Percentiles rank a stretch among this genome's conserved stretches.
Evolutionary conservation across 257 asterid genomes (phyloP).

Genomic region (Salvia miltiorrhiza): DNA sequence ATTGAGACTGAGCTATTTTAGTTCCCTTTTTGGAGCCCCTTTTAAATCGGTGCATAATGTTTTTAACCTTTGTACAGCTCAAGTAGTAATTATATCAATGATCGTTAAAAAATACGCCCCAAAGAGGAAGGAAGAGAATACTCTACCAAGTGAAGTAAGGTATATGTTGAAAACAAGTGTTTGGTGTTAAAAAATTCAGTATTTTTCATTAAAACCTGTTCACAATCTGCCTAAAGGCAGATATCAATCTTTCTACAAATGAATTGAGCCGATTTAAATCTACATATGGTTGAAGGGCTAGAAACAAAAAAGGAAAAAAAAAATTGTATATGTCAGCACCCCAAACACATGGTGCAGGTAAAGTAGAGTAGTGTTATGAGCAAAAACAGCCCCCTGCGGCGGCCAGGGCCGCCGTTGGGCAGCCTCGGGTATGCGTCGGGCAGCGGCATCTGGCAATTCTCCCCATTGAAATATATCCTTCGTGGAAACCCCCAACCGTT

Average conservation of each 20-base stretch:
- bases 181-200: too few species aligned
- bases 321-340: slow-evolving; percentile 14
- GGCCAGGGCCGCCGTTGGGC: slow-evolving; percentile 42
- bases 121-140: too few species aligned
- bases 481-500: slow-evolving; percentile 81
- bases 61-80: too few species aligned
- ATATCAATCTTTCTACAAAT: background rate
- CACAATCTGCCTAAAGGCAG: too few species aligned
- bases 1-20: too few species aligned
- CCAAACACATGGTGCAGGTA: slow-evolving; percentile 7
- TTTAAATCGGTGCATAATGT: too few species aligned
- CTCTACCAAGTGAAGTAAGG: too few species aligned
- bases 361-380: slow-evolving; percentile 26
- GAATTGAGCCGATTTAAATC: background rate
- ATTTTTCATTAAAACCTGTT: too few species aligned
- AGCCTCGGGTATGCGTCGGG: slow-evolving; percentile 61
- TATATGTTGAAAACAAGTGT: too few species aligned
- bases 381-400: background rate
- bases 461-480: slow-evolving; percentile 66
- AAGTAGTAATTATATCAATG: too few species aligned
- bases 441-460: slow-evolving; percentile 64
- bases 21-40: too few species aligned
- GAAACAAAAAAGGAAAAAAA: background rate
- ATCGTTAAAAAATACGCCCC: too few species aligned
- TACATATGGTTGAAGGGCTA: background rate